Evolutionary conservation across 1,139 yeast species (phyloP).

Genomic region (Zygoascus hellenicus): DNA sequence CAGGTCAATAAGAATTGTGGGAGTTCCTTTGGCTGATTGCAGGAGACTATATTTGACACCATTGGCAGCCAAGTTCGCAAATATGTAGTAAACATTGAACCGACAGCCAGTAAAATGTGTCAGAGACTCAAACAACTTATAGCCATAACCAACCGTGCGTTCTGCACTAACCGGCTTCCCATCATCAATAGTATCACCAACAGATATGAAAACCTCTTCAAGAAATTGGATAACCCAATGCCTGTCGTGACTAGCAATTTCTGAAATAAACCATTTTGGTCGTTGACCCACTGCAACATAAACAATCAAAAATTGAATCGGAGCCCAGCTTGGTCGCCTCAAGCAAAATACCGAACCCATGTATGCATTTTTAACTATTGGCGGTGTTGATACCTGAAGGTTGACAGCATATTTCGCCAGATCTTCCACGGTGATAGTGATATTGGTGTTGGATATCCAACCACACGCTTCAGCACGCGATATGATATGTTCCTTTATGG

Average conservation of each 20-base stretch:
- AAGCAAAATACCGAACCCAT: constrained; percentile 29
- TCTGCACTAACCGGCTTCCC: not conserved
- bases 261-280: constrained; percentile 31
- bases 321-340: constrained; percentile 32
- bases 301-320: constrained; percentile 34
- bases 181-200: constrained; percentile 13
- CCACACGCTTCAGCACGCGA: constrained; percentile 32
- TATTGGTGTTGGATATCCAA: constrained; percentile 29
- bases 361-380: constrained; percentile 5
- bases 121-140: constrained; percentile 26
- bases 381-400: not conserved
- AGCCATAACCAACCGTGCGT: constrained; percentile 19
- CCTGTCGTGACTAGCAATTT: constrained; percentile 27
- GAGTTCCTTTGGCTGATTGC: constrained; percentile 16
- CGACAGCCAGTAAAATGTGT: constrained; percentile 25
- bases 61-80: constrained; percentile 23
- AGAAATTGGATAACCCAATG: constrained; percentile 27
- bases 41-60: constrained; percentile 24
- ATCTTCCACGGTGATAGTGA: constrained; percentile 25
- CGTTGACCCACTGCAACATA: constrained; percentile 23
- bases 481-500: constrained; percentile 32
- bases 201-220: constrained; percentile 23
- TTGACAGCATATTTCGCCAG: constrained; percentile 13
- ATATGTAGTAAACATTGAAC: constrained; percentile 26
- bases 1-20: constrained; percentile 24